These are phyloP conservation scores for Leptomonas seymouri DNA, from an alignment of 208 protist genomes.

Conservation along the genomic window DNA sequence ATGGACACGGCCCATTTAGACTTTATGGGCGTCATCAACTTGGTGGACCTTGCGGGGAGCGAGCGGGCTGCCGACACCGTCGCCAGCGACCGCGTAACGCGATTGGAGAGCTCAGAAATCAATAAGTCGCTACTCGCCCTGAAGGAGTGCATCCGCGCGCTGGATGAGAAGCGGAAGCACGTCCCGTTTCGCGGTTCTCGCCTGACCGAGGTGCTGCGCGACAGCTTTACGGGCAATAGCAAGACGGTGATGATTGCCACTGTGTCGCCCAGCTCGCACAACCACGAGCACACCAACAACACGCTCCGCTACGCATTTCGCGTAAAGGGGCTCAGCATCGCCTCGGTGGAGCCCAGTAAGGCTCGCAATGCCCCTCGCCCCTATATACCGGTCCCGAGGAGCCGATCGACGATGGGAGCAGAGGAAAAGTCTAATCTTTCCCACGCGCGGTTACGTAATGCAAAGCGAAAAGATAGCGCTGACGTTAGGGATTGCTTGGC, in stretches of 20 bases:
- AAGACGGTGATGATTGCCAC: slow-evolving; percentile 96
- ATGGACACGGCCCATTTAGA: slow-evolving; percentile 45
- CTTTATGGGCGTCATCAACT: slow-evolving; percentile 81
- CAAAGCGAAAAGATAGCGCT: background rate
- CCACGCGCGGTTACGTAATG: slow-evolving; percentile 8
- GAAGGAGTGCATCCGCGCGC: slow-evolving; percentile 98
- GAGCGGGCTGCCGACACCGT: slow-evolving; percentile 96
- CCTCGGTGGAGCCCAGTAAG: slow-evolving; percentile 55
- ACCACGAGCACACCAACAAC: slow-evolving; percentile 97
- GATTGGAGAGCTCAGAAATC: slow-evolving; percentile 98
- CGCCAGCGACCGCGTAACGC: slow-evolving; percentile 88
- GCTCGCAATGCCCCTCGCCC: slow-evolving; percentile 68
- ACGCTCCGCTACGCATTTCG: slow-evolving; percentile 98
- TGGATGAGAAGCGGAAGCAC: slow-evolving; percentile 94
- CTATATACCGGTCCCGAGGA: slow-evolving; percentile 14
- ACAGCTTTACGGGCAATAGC: slow-evolving; percentile 96
- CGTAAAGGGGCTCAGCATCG: slow-evolving; percentile 83
- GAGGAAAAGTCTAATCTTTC: background rate
- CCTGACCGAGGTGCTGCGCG: slow-evolving; percentile 96
- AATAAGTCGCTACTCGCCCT: slow-evolving; percentile 99
- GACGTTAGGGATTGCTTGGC: background rate
- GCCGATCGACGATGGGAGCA: background rate
- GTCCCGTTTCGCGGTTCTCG: slow-evolving; percentile 96
- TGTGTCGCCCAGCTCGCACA: slow-evolving; percentile 84
- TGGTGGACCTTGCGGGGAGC: slow-evolving; percentile 98